Percentiles rank a stretch among this genome's conserved stretches.
Evolutionary conservation across 768 basidiomycete genomes (phyloP).

Genomic region (Russula olivacea): DNA sequence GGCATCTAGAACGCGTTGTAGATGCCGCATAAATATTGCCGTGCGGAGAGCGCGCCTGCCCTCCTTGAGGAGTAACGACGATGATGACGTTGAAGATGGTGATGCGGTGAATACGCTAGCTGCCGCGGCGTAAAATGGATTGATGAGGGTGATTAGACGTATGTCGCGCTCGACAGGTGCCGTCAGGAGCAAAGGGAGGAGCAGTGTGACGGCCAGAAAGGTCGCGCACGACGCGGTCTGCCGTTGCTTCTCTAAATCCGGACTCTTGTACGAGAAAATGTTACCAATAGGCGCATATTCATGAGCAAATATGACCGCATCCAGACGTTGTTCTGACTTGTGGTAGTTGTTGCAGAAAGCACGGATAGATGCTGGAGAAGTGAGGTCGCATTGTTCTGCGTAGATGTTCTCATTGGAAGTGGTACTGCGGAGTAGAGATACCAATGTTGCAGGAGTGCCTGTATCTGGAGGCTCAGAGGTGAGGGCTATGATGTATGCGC

Average conservation of each 20-base stretch:
- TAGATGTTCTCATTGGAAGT: slow-evolving; percentile 73
- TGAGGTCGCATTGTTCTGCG: slow-evolving; percentile 72
- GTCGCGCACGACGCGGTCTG: slow-evolving; percentile 55
- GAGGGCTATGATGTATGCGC: slow-evolving; percentile 76
- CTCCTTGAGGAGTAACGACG: slow-evolving; percentile 46
- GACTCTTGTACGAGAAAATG: slow-evolving; percentile 29
- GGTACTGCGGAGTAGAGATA: slow-evolving; percentile 60
- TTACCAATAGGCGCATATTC: slow-evolving; percentile 66
- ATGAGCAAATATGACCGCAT: slow-evolving; percentile 73
- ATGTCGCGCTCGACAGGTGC: slow-evolving; percentile 87
- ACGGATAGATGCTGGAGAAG: slow-evolving; percentile 59
- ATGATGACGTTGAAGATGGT: slow-evolving; percentile 26
- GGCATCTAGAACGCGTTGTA: slow-evolving; percentile 81
- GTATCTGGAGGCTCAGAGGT: slow-evolving; percentile 54
- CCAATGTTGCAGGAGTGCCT: slow-evolving; percentile 48
- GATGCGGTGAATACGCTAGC: slow-evolving; percentile 38
- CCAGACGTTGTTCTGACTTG: slow-evolving; percentile 59
- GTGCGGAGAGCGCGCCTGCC: slow-evolving; percentile 60
- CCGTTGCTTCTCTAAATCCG: slow-evolving; percentile 37
- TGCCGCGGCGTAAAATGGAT: slow-evolving; percentile 86
- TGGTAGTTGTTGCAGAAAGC: slow-evolving; percentile 65
- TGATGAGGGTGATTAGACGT: slow-evolving; percentile 79
- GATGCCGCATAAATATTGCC: slow-evolving; percentile 62
- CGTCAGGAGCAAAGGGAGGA: slow-evolving; percentile 74
- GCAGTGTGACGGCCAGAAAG: slow-evolving; percentile 71